Conservation (phyloP, 495 filamentous ascomycete species). For the Cairneyella variabilis region DNA sequence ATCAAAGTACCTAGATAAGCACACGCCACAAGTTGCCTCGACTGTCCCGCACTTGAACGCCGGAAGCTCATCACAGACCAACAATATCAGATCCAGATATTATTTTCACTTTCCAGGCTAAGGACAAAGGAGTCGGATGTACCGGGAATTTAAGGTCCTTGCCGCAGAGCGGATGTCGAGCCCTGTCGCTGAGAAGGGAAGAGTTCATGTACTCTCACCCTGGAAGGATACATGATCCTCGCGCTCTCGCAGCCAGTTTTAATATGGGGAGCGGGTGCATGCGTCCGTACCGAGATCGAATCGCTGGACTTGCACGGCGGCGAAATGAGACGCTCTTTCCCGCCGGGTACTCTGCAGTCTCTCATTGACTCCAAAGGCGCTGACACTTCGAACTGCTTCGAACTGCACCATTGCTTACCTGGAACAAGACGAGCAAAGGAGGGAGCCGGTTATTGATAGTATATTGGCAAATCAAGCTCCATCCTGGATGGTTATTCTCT, state of each 20-base stretch:
- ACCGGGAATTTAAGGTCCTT: not conserved
- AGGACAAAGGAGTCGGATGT: not conserved
- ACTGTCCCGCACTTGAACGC: no score
- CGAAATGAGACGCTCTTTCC: constrained; percentile 3
- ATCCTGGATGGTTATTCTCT: not conserved
- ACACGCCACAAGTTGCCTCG: constrained; percentile 15
- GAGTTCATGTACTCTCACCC: constrained; percentile 17
- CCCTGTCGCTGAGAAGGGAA: not conserved
- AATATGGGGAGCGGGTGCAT: constrained; percentile 19
- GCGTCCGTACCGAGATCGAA: constrained; percentile 21
- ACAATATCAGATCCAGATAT: not conserved
- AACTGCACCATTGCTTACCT: no score
- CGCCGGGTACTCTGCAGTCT: no score
- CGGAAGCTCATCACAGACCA: not conserved
- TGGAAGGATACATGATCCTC: constrained; percentile 17
- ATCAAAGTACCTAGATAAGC: constrained; percentile 6
- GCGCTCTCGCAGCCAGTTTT: constrained; percentile 6
- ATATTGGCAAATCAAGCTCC: not conserved
- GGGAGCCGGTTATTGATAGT: not conserved
- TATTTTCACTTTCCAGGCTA: not conserved
- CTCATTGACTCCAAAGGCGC: no score
- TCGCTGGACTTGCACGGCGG: not conserved
- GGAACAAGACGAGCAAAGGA: no score
- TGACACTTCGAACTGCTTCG: no score
- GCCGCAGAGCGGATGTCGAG: not conserved